Evolutionary conservation across 2,329 filamentous ascomycete species (phyloP).

Genomic region (Neocucurbitaria cava): DNA sequence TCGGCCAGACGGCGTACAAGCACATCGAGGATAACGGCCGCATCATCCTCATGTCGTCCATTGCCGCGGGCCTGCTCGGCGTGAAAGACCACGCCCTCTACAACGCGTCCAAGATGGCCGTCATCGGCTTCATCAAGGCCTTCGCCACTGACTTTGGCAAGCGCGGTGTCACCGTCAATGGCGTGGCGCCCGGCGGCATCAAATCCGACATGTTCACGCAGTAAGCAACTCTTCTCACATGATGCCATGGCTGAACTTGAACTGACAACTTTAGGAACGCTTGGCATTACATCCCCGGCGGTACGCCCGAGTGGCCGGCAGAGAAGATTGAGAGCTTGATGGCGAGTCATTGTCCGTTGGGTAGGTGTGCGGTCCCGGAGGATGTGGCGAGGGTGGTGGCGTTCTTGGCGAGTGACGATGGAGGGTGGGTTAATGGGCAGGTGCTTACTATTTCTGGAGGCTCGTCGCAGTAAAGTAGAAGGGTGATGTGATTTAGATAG

Average conservation of each 20-base stretch:
- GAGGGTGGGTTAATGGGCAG: slow-evolving; percentile 51
- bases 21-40: slow-evolving; percentile 73
- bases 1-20: slow-evolving; percentile 76
- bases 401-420: slow-evolving; percentile 49
- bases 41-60: slow-evolving; percentile 77
- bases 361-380: slow-evolving; percentile 57
- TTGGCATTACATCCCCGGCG: slow-evolving; percentile 58
- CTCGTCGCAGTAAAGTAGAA: slow-evolving; percentile 48
- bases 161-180: slow-evolving; percentile 74
- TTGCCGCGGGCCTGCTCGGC: slow-evolving; percentile 70
- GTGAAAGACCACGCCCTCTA: slow-evolving; percentile 76
- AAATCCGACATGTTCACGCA: slow-evolving; percentile 77
- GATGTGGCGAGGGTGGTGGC: slow-evolving; percentile 52
- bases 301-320: slow-evolving; percentile 56
- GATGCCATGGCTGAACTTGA: too few species aligned
- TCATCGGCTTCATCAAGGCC: slow-evolving; percentile 74
- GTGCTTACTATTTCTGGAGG: slow-evolving; percentile 52
- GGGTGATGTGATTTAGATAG: too few species aligned
- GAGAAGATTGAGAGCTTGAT: slow-evolving; percentile 59
- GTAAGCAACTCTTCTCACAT: too few species aligned
- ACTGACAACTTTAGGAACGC: too few species aligned
- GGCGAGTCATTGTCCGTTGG: slow-evolving; percentile 58
- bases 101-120: slow-evolving; percentile 74
- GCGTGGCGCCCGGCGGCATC: slow-evolving; percentile 74
- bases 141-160: slow-evolving; percentile 75